phyloP scores from a whole-genome alignment of 352 stramenopile genomes.

The Pythium rishiriense region DNA sequence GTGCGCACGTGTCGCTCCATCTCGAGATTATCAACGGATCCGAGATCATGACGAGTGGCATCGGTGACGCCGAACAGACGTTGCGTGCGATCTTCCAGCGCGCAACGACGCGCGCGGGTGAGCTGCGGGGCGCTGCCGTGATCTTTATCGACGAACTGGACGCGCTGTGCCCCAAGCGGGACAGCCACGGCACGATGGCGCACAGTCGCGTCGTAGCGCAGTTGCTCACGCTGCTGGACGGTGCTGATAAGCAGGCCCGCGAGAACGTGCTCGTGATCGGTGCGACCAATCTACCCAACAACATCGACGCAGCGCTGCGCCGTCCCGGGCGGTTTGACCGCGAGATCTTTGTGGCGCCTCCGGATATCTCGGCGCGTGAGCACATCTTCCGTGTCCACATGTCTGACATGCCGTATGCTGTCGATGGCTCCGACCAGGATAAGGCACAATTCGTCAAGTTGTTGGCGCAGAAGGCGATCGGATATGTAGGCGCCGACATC shows the following conservation, averaged over 20 bases:
- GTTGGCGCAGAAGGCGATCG: constrained; percentile 55
- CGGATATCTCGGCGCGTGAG: constrained; percentile 38
- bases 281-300: constrained; percentile 94
- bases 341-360: constrained; percentile 67
- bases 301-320: constrained; percentile 82
- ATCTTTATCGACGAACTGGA: constrained; percentile 98
- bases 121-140: constrained; percentile 43
- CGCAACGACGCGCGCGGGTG: constrained; percentile 31
- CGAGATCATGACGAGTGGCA: constrained; percentile 74
- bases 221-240: constrained; percentile 95
- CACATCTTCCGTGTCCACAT: constrained; percentile 73
- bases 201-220: constrained; percentile 92
- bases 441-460: constrained; percentile 35
- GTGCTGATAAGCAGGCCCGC: constrained; percentile 60
- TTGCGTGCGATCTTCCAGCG: constrained; percentile 61
- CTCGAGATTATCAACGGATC: constrained; percentile 78
- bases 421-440: constrained; percentile 4
- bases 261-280: constrained; percentile 94
- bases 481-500: constrained; percentile 84
- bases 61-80: constrained; percentile 68
- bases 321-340: constrained; percentile 81
- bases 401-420: constrained; percentile 39
- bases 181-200: constrained; percentile 46
- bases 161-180: constrained; percentile 92
- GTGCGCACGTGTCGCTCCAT: constrained; percentile 42